phyloP scores from a whole-genome alignment of 495 filamentous ascomycete genomes.

The Penicillium pulvis region DNA sequence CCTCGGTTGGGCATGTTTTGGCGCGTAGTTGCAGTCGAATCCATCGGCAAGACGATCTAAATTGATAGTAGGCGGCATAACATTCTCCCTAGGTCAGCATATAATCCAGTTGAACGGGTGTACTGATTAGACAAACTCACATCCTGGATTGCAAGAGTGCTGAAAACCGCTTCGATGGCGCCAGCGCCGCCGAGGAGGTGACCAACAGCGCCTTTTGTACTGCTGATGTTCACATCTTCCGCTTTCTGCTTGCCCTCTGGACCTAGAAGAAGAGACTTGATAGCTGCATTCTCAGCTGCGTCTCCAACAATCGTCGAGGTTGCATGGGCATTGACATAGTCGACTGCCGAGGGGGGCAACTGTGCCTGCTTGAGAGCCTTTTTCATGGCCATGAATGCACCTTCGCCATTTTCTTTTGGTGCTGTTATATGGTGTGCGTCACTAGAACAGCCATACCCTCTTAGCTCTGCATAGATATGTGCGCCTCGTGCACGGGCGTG shows the following conservation, averaged over 20 bases:
- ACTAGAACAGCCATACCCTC: constrained; percentile 82
- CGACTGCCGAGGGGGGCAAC: constrained; percentile 67
- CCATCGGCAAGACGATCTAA: constrained; percentile 66
- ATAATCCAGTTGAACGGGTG: constrained; percentile 11
- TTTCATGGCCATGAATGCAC: constrained; percentile 83
- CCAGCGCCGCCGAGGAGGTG: constrained; percentile 92
- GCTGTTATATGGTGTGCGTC: constrained; percentile 95
- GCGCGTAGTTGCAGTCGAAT: constrained; percentile 87
- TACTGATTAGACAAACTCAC: constrained; percentile 50
- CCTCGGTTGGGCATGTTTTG: constrained; percentile 66
- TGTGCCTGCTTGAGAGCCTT: constrained; percentile 74
- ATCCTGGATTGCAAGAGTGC: constrained; percentile 73
- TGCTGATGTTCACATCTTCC: constrained; percentile 76
- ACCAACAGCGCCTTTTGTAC: constrained; percentile 91
- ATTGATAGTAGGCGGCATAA: constrained; percentile 87
- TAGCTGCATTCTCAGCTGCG: constrained; percentile 82
- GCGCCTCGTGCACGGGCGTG: constrained; percentile 81
- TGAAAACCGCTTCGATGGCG: constrained; percentile 84
- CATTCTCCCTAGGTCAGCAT: constrained; percentile 54
- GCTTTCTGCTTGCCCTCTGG: constrained; percentile 63
- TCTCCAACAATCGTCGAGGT: constrained; percentile 87
- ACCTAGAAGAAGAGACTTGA: constrained; percentile 75
- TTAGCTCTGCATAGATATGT: constrained; percentile 84
- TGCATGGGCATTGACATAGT: constrained; percentile 96
- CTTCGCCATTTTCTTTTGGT: constrained; percentile 76